phyloP scores from a whole-genome alignment of 2,329 filamentous ascomycete genomes.

The Fusarium acutatum region DNA sequence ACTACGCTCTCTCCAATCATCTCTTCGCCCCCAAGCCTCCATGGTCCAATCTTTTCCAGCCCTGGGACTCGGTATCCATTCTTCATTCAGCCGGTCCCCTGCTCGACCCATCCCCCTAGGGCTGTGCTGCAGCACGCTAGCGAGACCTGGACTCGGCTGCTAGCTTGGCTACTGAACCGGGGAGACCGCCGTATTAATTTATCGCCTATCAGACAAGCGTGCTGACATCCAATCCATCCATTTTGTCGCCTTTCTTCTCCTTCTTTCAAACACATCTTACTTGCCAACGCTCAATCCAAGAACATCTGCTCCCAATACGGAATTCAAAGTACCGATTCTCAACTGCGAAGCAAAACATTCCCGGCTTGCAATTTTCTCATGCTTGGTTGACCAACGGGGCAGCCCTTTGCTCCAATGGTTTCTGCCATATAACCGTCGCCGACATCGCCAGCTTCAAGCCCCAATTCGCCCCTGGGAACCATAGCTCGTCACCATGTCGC shows the following conservation, averaged over 20 bases:
- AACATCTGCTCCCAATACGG: background rate
- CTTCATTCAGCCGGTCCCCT: constrained; percentile 4
- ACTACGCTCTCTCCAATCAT: constrained; percentile 22
- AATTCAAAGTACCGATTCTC: background rate
- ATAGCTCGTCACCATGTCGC: constrained; percentile 24
- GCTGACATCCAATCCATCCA: constrained; percentile 36
- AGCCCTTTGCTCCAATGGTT: constrained; percentile 34
- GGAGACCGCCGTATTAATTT: constrained; percentile 10
- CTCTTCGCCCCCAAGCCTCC: constrained; percentile 7
- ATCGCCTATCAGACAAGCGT: constrained; percentile 36
- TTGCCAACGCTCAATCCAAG: background rate
- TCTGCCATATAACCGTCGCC: constrained; percentile 21
- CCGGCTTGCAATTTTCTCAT: background rate
- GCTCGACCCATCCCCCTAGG: constrained; percentile 27
- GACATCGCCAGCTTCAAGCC: constrained; percentile 30
- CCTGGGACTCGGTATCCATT: constrained; percentile 9
- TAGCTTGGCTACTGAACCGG: constrained; percentile 19
- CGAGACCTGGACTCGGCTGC: constrained; percentile 25
- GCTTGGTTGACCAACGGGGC: constrained; percentile 7
- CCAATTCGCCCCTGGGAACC: constrained; percentile 5
- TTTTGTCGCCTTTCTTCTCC: constrained; percentile 21
- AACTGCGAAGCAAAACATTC: background rate
- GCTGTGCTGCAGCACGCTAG: constrained; percentile 35
- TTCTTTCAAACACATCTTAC: background rate
- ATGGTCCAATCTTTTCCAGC: constrained; percentile 16